Percentiles rank a stretch among this genome's conserved stretches.
Conservation (phyloP, 2,329 filamentous ascomycete genomes). For the Colletotrichum coccodes region DNA sequence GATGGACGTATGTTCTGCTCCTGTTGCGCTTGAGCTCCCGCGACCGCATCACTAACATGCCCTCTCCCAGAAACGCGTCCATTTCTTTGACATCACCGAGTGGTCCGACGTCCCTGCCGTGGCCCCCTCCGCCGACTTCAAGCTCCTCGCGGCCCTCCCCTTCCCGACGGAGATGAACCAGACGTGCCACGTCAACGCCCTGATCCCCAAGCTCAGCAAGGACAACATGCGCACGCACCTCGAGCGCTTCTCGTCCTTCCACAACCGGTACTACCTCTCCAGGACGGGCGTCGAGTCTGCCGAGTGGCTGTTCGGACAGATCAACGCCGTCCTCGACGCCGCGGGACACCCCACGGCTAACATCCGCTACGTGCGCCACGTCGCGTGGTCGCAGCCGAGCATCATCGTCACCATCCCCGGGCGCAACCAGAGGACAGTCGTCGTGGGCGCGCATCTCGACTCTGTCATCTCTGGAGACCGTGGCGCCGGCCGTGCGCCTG, state of each 20-base stretch:
- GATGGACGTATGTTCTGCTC: slow-evolving; percentile 35
- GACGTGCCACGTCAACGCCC: slow-evolving; percentile 32
- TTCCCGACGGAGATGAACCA: slow-evolving; percentile 36
- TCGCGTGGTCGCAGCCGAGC: slow-evolving; percentile 76
- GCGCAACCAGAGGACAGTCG: slow-evolving; percentile 73
- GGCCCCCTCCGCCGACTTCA: slow-evolving; percentile 16
- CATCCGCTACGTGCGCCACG: slow-evolving; percentile 73
- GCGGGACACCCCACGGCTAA: slow-evolving; percentile 70
- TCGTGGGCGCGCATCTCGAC: slow-evolving; percentile 84
- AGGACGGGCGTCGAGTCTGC: slow-evolving; percentile 76
- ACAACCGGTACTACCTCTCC: slow-evolving; percentile 75
- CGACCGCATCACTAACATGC: not conserved
- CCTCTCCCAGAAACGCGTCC: slow-evolving; percentile 29
- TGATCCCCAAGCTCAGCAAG: slow-evolving; percentile 24
- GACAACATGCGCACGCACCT: slow-evolving; percentile 29
- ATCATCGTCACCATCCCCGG: slow-evolving; percentile 86
- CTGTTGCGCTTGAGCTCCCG: not conserved
- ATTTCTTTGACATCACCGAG: slow-evolving; percentile 40
- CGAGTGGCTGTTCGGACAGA: slow-evolving; percentile 76
- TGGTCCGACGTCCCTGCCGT: slow-evolving; percentile 29
- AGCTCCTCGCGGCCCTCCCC: slow-evolving; percentile 23
- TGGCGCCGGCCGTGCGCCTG: slow-evolving; percentile 76
- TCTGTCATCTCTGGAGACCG: slow-evolving; percentile 82
- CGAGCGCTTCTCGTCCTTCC: slow-evolving; percentile 71
- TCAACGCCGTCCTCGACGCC: slow-evolving; percentile 68